Evolutionary conservation across 2,329 filamentous ascomycete genomes (phyloP).

Genomic region (Claviceps digitariae): DNA sequence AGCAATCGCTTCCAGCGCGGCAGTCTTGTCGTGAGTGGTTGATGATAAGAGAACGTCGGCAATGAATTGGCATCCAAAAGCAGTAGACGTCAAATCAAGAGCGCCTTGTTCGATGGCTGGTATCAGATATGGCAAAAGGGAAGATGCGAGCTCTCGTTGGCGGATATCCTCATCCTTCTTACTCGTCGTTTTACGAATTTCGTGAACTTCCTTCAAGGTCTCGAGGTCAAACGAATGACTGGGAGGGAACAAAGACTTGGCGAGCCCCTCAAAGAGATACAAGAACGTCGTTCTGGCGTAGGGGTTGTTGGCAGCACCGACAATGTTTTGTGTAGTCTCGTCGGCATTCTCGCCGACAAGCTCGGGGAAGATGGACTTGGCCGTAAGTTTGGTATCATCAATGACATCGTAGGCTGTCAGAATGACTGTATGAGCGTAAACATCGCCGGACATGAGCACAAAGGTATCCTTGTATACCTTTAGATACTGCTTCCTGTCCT

Average conservation of each 20-base stretch:
- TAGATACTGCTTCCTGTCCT: conserved; percentile 82
- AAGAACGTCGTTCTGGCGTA: conserved; percentile 56
- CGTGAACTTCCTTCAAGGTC: conserved; percentile 62
- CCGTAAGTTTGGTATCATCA: conserved; percentile 81
- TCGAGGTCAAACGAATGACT: conserved; percentile 53
- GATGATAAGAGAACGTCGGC: conserved; percentile 67
- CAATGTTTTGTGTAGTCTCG: conserved; percentile 48
- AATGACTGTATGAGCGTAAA: conserved; percentile 66
- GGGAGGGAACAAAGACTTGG: conserved; percentile 45
- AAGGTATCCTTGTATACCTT: conserved; percentile 85
- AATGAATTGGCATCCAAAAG: conserved; percentile 79
- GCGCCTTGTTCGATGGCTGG: conserved; percentile 58
- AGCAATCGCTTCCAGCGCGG: conserved; percentile 59
- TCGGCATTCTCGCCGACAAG: conserved; percentile 60
- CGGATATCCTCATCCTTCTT: conserved; percentile 79
- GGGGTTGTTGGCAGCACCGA: conserved; percentile 50
- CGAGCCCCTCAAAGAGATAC: conserved; percentile 64
- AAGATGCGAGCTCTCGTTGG: conserved; percentile 60
- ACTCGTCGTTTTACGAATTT: conserved; percentile 68
- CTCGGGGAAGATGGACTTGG: conserved; percentile 78
- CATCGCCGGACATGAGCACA: conserved; percentile 70
- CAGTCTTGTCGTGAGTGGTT: conserved; percentile 55
- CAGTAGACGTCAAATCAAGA: conserved; percentile 54
- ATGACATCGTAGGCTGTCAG: conserved; percentile 80
- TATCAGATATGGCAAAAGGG: conserved; percentile 62